These are phyloP conservation scores for Ascochyta rabiei DNA, from an alignment of 2,329 filamentous ascomycete species.

Conservation along the genomic window DNA sequence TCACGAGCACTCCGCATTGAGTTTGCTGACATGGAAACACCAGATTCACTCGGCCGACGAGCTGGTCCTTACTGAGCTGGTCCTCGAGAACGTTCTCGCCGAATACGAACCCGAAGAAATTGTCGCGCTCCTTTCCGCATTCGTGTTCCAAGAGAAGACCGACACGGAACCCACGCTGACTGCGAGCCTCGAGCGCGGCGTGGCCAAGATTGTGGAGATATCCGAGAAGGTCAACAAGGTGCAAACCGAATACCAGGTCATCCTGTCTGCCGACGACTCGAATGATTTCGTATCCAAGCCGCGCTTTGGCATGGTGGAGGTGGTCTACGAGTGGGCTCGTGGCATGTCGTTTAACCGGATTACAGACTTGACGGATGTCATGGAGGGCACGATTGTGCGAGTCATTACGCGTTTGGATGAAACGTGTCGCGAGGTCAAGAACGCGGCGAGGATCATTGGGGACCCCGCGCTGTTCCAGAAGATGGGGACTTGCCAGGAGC, in stretches of 20 bases:
- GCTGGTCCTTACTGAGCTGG: slow-evolving; percentile 91
- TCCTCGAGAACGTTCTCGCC: slow-evolving; percentile 94
- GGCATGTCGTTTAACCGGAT: slow-evolving; percentile 99
- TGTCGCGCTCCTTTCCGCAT: slow-evolving; percentile 87
- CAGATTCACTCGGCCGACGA: slow-evolving; percentile 94
- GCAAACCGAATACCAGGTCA: slow-evolving; percentile 90
- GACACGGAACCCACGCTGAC: slow-evolving; percentile 80
- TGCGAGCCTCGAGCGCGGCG: slow-evolving; percentile 78
- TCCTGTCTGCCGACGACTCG: slow-evolving; percentile 84
- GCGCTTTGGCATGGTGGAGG: slow-evolving; percentile 92
- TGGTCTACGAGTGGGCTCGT: slow-evolving; percentile 97
- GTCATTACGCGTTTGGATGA: slow-evolving; percentile 94
- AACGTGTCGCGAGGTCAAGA: slow-evolving; percentile 96
- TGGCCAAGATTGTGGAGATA: slow-evolving; percentile 84
- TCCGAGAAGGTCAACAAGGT: slow-evolving; percentile 91
- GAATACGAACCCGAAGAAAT: slow-evolving; percentile 97
- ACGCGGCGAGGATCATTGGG: slow-evolving; percentile 91
- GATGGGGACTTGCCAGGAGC: slow-evolving; percentile 96
- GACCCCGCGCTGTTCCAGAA: slow-evolving; percentile 92
- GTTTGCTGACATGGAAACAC: slow-evolving; percentile 11
- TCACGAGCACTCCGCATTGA: not conserved
- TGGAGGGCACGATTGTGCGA: slow-evolving; percentile 95
- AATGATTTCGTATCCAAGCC: slow-evolving; percentile 90
- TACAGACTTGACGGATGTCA: slow-evolving; percentile 91
- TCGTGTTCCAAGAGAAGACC: slow-evolving; percentile 98